These are phyloP conservation scores for Zygosaccharomyces kombuchaensis DNA, from an alignment of 805 yeast species.

Conservation along the genomic window DNA sequence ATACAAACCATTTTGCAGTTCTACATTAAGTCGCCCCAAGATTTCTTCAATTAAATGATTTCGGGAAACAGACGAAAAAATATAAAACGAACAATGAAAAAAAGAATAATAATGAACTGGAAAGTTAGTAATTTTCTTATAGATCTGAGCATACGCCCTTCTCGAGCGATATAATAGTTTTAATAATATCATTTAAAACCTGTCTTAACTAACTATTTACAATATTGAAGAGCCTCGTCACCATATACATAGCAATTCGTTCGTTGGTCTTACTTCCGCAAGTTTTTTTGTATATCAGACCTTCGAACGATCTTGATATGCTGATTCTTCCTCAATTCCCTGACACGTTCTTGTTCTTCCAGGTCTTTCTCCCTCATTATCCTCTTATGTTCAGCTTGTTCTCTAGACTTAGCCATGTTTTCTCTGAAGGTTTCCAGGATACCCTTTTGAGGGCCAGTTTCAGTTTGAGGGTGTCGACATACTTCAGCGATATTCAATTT, in stretches of 20 bases:
- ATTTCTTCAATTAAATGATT: slow-evolving; percentile 25
- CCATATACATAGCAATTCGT: background rate
- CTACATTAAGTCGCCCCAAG: slow-evolving; percentile 41
- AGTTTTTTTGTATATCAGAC: slow-evolving; percentile 20
- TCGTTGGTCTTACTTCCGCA: background rate
- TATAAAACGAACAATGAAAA: background rate
- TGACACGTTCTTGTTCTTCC: slow-evolving; percentile 30
- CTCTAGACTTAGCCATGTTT: slow-evolving; percentile 39
- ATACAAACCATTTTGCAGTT: slow-evolving; percentile 49
- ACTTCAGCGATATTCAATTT: slow-evolving; percentile 56
- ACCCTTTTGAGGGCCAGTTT: slow-evolving; percentile 35
- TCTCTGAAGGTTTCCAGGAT: slow-evolving; percentile 38
- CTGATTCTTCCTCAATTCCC: slow-evolving; percentile 31
- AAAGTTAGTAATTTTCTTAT: background rate
- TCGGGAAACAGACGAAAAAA: background rate
- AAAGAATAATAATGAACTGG: background rate
- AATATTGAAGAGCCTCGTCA: background rate
- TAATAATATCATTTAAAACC: background rate
- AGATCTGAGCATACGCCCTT: background rate
- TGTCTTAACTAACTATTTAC: background rate
- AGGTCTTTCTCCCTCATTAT: slow-evolving; percentile 36
- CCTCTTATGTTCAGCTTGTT: slow-evolving; percentile 38
- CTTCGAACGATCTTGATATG: slow-evolving; percentile 30
- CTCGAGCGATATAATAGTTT: background rate
- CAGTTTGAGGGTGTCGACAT: slow-evolving; percentile 46